Percentiles rank a stretch among this genome's conserved stretches.
Evolutionary conservation across 768 basidiomycete species (phyloP).

Genomic region (Auricularia heimuer): DNA sequence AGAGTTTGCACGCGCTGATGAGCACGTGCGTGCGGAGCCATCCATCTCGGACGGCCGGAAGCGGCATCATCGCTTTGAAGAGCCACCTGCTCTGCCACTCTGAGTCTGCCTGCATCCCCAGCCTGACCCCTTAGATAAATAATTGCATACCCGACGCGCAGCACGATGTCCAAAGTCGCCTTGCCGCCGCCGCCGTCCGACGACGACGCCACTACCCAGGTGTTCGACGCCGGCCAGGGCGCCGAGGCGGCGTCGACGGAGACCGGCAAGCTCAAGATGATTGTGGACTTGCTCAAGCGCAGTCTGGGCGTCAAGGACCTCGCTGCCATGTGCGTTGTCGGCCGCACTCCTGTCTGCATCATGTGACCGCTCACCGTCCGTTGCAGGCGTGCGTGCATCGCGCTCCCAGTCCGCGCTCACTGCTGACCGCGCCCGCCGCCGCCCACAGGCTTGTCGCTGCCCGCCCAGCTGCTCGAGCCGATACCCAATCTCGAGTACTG

Average conservation of each 20-base stretch:
- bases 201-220: not conserved
- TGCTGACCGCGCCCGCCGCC: not conserved
- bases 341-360: not conserved
- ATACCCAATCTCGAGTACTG: constrained; percentile 95
- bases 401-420: not conserved
- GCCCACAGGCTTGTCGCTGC: constrained; percentile 78
- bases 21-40: too few relatives aligned
- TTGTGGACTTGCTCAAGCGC: constrained; percentile 82
- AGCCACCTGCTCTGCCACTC: too few relatives aligned
- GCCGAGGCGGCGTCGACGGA: constrained; percentile 38
- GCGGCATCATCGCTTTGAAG: too few relatives aligned
- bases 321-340: constrained; percentile 67
- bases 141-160: too few relatives aligned
- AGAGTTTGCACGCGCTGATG: too few relatives aligned
- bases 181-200: not conserved
- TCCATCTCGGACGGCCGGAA: too few relatives aligned
- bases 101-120: too few relatives aligned
- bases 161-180: not conserved
- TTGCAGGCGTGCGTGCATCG: not conserved
- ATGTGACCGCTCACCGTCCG: constrained; percentile 2
- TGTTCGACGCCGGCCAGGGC: not conserved
- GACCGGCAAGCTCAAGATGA: constrained; percentile 90
- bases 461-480: constrained; percentile 87
- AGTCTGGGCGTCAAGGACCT: constrained; percentile 92
- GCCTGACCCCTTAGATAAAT: too few relatives aligned